Evolutionary conservation across 441 rosid species (phyloP), one percentile per base, ranked within the genome.

Genomic region (Raphanus hybrid): DNA sequence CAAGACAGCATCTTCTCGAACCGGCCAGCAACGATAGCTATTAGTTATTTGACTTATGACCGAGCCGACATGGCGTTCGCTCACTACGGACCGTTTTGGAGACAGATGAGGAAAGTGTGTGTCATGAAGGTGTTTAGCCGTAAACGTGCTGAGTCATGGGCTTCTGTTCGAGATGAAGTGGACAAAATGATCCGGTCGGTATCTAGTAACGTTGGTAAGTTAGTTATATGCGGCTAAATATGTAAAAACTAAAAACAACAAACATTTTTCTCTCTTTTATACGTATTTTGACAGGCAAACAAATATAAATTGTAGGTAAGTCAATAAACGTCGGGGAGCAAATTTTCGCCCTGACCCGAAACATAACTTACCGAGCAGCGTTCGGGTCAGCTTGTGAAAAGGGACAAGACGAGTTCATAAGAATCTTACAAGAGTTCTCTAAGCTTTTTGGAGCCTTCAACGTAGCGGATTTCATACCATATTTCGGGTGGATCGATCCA

Each of bases 11-110:
- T 87, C 41, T 93, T 93, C 85, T 93, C 98, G 1, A 95, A 95
- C 74, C 80, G 99, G 0, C 96, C 99, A 0, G 98, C 97, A 35
- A 89, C 89, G 20, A 82, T 87, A 61, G 97, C 98, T 74, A 88
- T 89, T 58, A 83, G 86, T 52, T 93, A 89, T 75, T 87, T 95
- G 9, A 93, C 97, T n/a, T 95, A 95, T 29, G 85, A 89, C 64
- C 85, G 97, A 4, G 94, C 98, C 2, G 98, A 95, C 76, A 91
- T 95, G 97, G 99, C 99, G 29, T 95, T 95, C 9, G 95, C 98
- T 12, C 89, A 92, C 77, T 95, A 95, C 75, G 99, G 99, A 0
- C 97, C 99, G 0, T 93, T 91, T 59, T 93, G 99, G 99, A 81
- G 99, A 45, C 98, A 93, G 86, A 93, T 93, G 99, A 80, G 99